Percentiles rank a stretch among this genome's conserved stretches.
Conservation (phyloP, 352 stramenopile species). For the Globisporangium megalacanthum region DNA sequence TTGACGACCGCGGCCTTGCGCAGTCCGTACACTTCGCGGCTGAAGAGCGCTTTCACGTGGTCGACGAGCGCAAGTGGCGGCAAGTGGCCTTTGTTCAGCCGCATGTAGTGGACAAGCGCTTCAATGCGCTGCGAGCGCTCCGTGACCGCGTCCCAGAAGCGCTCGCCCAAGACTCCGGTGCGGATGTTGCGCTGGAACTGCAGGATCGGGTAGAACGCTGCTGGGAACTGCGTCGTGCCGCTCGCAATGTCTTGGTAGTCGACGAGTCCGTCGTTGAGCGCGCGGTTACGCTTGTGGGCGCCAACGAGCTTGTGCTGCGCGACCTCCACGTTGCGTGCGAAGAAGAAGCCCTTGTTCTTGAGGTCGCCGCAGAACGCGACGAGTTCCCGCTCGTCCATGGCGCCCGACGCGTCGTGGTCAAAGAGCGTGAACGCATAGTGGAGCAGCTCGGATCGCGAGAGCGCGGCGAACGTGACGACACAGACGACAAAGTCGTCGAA, state of each 20-base stretch:
- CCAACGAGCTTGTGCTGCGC: conserved; percentile 44
- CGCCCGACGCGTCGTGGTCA: conserved; percentile 54
- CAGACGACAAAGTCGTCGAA: conserved; percentile 67
- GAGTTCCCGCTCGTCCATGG: conserved; percentile 55
- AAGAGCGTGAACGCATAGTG: conserved; percentile 69
- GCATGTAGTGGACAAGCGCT: conserved; percentile 56
- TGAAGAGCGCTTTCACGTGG: conserved; percentile 25
- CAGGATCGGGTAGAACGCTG: conserved; percentile 61
- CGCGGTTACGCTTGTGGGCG: conserved; percentile 19
- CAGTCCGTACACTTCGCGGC: conserved; percentile 19
- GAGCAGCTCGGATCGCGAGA: conserved; percentile 45
- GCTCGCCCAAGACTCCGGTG: conserved; percentile 35
- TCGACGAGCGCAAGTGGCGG: conserved; percentile 31
- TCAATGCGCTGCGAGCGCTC: conserved; percentile 39
- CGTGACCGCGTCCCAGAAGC: conserved; percentile 35
- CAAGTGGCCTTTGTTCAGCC: conserved; percentile 43
- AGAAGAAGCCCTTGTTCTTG: conserved; percentile 50
- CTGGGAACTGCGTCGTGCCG: conserved; percentile 45
- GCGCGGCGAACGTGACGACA: conserved; percentile 39
- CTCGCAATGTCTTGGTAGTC: conserved; percentile 54
- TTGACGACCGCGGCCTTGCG: conserved; percentile 40
- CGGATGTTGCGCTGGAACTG: conserved; percentile 63
- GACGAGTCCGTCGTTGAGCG: conserved; percentile 27
- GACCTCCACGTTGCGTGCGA: conserved; percentile 52
- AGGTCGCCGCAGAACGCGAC: conserved; percentile 47